Evolutionary conservation across 495 filamentous ascomycete genomes (phyloP).

Genomic region (Tuber brumale): DNA sequence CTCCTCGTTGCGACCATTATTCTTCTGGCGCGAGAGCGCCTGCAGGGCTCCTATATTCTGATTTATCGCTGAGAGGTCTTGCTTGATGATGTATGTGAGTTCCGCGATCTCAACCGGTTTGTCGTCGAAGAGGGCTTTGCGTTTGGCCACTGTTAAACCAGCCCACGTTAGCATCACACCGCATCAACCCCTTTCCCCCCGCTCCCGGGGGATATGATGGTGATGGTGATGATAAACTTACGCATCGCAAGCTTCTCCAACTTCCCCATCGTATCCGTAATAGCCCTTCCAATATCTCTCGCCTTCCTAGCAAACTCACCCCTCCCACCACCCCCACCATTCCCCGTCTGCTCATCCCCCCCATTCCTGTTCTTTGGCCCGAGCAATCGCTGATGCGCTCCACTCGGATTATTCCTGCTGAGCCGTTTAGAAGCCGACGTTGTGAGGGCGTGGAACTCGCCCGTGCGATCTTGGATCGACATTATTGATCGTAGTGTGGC

Average conservation of each 20-base stretch:
- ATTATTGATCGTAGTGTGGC: constrained; percentile 38
- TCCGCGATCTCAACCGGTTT: constrained; percentile 93
- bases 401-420: constrained; percentile 46
- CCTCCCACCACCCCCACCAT: constrained; percentile 52
- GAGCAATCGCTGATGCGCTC: constrained; percentile 37
- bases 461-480: constrained; percentile 93
- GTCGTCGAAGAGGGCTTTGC: constrained; percentile 96
- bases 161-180: neutral
- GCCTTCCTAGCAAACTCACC: constrained; percentile 87
- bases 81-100: constrained; percentile 92
- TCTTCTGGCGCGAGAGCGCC: constrained; percentile 60
- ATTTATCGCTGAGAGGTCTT: constrained; percentile 86
- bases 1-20: constrained; percentile 64
- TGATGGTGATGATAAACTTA: constrained; percentile 44
- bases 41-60: constrained; percentile 77
- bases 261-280: constrained; percentile 88
- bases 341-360: constrained; percentile 14
- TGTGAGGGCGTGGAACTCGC: constrained; percentile 87
- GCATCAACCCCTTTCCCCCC: constrained; percentile 8
- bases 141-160: constrained; percentile 65
- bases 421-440: constrained; percentile 53
- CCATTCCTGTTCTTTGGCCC: constrained; percentile 40
- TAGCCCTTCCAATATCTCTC: constrained; percentile 82
- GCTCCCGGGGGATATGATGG: neutral
- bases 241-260: constrained; percentile 82